These are phyloP conservation scores for Gossypium mustelinum DNA, from an alignment of 345 rosid species.

Conservation along the genomic window DNA sequence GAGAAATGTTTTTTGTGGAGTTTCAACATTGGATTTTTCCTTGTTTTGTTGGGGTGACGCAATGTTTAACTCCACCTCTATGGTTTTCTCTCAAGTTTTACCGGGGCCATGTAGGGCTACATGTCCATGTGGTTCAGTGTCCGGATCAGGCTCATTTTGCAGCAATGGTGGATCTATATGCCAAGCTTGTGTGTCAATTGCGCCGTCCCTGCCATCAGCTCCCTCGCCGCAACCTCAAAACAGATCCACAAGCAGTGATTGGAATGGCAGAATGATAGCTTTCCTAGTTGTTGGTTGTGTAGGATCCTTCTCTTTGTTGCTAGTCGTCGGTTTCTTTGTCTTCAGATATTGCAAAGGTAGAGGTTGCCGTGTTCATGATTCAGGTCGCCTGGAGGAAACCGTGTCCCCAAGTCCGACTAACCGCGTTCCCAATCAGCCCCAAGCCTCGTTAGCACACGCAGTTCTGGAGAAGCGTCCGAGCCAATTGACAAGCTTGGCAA, in stretches of 20 bases:
- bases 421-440: constrained; percentile 7
- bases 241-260: constrained; percentile 17
- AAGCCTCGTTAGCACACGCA: not conserved
- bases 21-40: constrained; percentile 24
- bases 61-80: constrained; percentile 21
- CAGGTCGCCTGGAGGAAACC: constrained; percentile 52
- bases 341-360: constrained; percentile 40
- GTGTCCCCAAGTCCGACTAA: constrained; percentile 6
- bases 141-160: constrained; percentile 30
- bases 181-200: not conserved
- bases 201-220: not conserved
- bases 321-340: constrained; percentile 36
- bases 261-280: constrained; percentile 40
- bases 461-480: constrained; percentile 58
- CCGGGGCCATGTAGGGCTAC: constrained; percentile 51
- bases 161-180: constrained; percentile 26
- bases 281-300: constrained; percentile 59
- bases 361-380: constrained; percentile 62
- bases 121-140: constrained; percentile 34
- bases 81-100: constrained; percentile 37
- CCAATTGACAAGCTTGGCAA: constrained; percentile 57
- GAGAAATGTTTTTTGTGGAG: constrained; percentile 59
- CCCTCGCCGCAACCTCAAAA: not conserved
- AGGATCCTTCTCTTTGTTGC: constrained; percentile 41
- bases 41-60: constrained; percentile 66